Evolutionary conservation across 202 grass and related monocot genomes (phyloP).

Genomic region (Panicum virgatum): DNA sequence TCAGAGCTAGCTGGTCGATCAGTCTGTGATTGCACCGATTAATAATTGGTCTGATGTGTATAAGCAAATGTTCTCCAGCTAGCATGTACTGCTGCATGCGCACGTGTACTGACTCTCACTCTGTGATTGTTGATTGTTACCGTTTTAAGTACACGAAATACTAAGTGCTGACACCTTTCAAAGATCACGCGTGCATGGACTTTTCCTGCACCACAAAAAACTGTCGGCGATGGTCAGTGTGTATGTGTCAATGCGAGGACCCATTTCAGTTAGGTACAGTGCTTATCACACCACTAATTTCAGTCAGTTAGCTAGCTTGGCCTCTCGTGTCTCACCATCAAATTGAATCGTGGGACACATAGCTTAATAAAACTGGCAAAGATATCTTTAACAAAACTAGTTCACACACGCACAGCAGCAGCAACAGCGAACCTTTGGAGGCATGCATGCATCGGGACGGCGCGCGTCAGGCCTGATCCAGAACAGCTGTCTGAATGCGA

Average conservation of each 20-base stretch:
- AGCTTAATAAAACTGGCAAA: background rate
- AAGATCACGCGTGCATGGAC: background rate
- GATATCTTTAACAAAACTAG: background rate
- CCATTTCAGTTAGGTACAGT: background rate
- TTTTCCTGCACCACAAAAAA: background rate
- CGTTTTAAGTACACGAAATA: background rate
- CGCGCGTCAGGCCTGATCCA: background rate
- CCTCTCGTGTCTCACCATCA: background rate
- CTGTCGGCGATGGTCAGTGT: background rate
- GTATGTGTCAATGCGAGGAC: background rate
- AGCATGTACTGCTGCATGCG: background rate
- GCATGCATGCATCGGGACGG: background rate
- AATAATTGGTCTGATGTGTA: no score
- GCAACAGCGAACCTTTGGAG: background rate
- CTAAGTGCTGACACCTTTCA: background rate
- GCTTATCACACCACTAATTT: background rate
- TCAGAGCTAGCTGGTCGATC: background rate
- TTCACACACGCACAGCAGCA: background rate
- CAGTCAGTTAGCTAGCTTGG: background rate
- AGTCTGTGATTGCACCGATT: background rate
- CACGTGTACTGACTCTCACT: background rate
- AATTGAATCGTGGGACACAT: background rate
- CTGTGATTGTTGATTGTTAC: background rate
- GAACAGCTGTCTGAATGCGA: slow-evolving; percentile 10
- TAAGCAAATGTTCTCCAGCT: no score